phyloP scores from a whole-genome alignment of 148 eudicot genomes.

The Camellia sinensis region DNA sequence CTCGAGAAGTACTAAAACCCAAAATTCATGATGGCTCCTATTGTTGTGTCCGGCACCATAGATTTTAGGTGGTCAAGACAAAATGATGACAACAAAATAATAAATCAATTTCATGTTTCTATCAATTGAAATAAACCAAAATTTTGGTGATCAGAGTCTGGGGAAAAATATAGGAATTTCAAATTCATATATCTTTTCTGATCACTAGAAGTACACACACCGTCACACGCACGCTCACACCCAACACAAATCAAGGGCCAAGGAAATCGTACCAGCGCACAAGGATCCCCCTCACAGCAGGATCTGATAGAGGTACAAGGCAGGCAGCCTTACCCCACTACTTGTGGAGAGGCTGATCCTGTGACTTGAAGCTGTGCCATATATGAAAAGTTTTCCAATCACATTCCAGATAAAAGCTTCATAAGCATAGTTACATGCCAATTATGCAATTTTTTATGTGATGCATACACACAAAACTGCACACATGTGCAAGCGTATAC shows the following conservation, averaged over 20 bases:
- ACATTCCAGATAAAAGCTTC: neutral
- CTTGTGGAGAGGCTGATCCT: too few relatives aligned
- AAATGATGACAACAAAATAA: neutral
- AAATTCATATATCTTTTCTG: neutral
- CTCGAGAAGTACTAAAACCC: neutral
- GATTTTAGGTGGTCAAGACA: neutral
- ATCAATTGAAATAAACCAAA: neutral
- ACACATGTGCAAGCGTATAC: neutral
- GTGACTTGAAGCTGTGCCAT: neutral
- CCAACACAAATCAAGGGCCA: neutral
- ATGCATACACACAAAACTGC: neutral
- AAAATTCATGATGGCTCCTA: neutral
- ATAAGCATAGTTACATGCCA: neutral
- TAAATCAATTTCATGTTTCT: neutral
- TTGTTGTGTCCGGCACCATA: too few relatives aligned
- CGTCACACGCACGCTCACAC: too few relatives aligned
- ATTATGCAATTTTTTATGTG: neutral
- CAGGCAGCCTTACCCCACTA: too few relatives aligned
- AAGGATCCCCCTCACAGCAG: too few relatives aligned
- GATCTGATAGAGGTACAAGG: too few relatives aligned
- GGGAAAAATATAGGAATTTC: neutral
- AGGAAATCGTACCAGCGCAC: too few relatives aligned
- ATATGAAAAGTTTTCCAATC: neutral
- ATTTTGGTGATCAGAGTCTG: neutral
- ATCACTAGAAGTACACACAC: neutral